Percentiles rank a stretch among this genome's conserved stretches.
Evolutionary conservation across 192 early-diverging fungal genomes (phyloP).

Genomic region (Powellomyces hirtus): DNA sequence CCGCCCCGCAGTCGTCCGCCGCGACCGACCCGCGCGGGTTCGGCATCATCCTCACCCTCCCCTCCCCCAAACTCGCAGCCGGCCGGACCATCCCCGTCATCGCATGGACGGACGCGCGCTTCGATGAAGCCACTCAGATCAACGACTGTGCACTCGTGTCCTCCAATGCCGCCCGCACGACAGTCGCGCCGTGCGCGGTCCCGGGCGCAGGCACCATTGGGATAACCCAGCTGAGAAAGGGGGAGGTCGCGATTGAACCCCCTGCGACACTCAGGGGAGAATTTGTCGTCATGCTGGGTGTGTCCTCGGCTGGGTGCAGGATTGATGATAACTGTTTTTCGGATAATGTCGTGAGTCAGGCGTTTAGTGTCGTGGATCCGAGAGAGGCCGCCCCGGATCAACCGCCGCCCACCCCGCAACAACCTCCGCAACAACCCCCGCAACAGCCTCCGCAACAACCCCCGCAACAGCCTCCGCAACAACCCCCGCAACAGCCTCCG

Average conservation of each 20-base stretch:
- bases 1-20: neutral
- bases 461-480: neutral
- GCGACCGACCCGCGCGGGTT: conserved; percentile 17
- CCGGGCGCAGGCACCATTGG: neutral
- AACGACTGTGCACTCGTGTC: conserved; percentile 11
- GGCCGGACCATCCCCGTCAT: neutral
- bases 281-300: neutral
- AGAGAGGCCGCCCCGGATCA: neutral
- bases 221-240: neutral
- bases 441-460: neutral
- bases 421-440: neutral
- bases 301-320: conserved; percentile 19
- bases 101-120: conserved; percentile 10
- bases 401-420: neutral
- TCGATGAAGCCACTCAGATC: conserved; percentile 14
- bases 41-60: conserved; percentile 7
- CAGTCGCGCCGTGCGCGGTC: neutral
- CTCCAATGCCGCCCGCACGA: neutral
- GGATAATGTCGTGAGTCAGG: conserved; percentile 3
- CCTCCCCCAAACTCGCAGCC: neutral
- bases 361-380: conserved; percentile 1
- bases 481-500: neutral
- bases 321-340: conserved; percentile 23
- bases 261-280: conserved; percentile 2
- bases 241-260: neutral